Evolutionary conservation across 1,139 yeast genomes (phyloP).

Genomic region (Zygosaccharomyces sapae): DNA sequence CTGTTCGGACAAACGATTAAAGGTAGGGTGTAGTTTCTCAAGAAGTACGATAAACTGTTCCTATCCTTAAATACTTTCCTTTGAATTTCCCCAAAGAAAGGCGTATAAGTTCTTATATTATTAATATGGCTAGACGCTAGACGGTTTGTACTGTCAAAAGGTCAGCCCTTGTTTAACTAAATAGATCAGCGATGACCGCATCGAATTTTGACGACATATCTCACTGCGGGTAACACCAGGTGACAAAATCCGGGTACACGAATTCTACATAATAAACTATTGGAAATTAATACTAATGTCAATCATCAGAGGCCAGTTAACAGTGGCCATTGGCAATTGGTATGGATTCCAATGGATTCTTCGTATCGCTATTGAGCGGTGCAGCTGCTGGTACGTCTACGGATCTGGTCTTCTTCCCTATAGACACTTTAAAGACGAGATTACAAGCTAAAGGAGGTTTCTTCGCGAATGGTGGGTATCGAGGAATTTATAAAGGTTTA

Average conservation of each 20-base stretch:
- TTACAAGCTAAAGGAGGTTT: conserved; percentile 95
- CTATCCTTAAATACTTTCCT: neutral
- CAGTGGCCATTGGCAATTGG: conserved; percentile 2
- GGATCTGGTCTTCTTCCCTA: conserved; percentile 90
- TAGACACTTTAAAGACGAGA: conserved; percentile 90
- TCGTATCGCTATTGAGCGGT: conserved; percentile 55
- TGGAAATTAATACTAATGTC: neutral
- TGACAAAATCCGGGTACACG: neutral
- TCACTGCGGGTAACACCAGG: neutral
- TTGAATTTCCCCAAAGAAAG: neutral
- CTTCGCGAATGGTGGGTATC: conserved; percentile 86
- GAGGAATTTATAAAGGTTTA: conserved; percentile 83
- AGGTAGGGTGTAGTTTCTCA: neutral
- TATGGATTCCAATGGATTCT: conserved; percentile 22
- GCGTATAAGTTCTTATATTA: conserved; percentile 7
- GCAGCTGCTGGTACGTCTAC: conserved; percentile 96
- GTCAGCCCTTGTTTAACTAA: conserved; percentile 1
- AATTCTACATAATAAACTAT: neutral
- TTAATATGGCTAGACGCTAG: conserved; percentile 8
- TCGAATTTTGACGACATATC: conserved; percentile 1
- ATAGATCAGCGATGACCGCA: conserved; percentile 3
- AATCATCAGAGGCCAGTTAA: too few species aligned
- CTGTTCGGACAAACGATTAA: neutral
- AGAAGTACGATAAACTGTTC: neutral
- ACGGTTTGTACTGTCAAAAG: too few species aligned